Base-by-base conservation (phyloP, 805 yeast species). In the Metschnikowia sp. region DNA sequence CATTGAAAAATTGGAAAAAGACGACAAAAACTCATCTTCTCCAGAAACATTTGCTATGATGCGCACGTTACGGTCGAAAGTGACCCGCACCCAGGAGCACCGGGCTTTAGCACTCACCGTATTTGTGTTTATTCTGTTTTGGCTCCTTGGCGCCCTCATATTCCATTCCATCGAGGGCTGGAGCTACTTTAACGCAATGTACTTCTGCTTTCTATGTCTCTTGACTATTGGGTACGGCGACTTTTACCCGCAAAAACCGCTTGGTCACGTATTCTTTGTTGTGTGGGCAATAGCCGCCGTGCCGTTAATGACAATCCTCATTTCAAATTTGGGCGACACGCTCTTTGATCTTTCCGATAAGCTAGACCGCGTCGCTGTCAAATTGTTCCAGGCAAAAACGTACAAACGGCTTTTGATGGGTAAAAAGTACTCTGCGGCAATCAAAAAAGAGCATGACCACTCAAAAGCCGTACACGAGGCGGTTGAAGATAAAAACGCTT, bases 221-320 rank as follows among this genome's bases (percentile, higher is more conserved):
- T 66, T 88, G 7, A 87, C 96, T 0, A 85, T 90, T 47, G 96
- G 96, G 0, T 88, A 86, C 64, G 97, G 96, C 30, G 90, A 84
- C 59, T 82, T 71, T 55, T 72, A 81, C 1, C 96, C 96, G 1
- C 47, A 42, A 1, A 65, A 83, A 0, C 66, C 82, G 1, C 83
- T 86, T 6, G 95, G 96, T 0, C 68, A 85, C 36, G 77, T 84
- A 0, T 80, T 88, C 54, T 89, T 89, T 57, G 81, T 87, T 8
- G 65, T 81, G 9, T 90, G 96, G 96, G 85, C 90, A 0, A 61
- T 90, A 18, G 70, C 82, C 7, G 96, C 96, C 0, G 84, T 90
- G 19, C 97, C 97, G 1, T 70, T 88, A 43, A 88, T 89, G 95
- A 86, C 96, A 2, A 83, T 84, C 13, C 72, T 88, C 47, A 80